Conservation (phyloP, 1,284 basidiomycete species). For the Sanghuangporus weigelae region DNA sequence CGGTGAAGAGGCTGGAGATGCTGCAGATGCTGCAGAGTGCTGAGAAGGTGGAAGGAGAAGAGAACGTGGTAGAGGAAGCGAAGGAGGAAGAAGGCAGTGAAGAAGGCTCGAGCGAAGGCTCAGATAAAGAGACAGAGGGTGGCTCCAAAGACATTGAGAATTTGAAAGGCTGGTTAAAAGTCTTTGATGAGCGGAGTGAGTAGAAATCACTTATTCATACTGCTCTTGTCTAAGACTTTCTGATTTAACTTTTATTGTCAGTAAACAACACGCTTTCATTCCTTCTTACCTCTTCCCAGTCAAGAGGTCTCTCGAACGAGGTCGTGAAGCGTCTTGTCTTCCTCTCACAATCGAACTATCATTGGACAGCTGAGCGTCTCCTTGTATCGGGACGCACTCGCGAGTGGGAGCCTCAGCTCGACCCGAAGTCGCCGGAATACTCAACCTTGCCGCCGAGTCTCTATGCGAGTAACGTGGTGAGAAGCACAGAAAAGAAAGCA, state of each 20-base stretch:
- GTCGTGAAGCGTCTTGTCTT: constrained; percentile 46
- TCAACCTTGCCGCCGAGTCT: neutral
- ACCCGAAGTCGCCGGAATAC: constrained; percentile 24
- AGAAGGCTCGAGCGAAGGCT: no score
- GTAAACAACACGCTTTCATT: constrained; percentile 56
- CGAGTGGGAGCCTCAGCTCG: constrained; percentile 41
- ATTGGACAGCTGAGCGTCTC: constrained; percentile 23
- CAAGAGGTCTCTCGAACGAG: constrained; percentile 56
- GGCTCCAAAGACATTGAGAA: constrained; percentile 20
- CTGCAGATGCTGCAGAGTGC: constrained; percentile 22
- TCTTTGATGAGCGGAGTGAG: constrained; percentile 47
- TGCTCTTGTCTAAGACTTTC: neutral
- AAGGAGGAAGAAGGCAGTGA: no score
- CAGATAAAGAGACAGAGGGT: no score
- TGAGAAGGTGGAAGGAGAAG: constrained; percentile 25
- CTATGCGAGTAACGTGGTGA: neutral
- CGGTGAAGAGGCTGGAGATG: constrained; percentile 31
- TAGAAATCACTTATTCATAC: neutral
- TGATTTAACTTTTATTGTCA: constrained; percentile 23
- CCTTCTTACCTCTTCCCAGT: constrained; percentile 47
- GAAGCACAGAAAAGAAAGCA: neutral
- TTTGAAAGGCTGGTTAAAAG: constrained; percentile 38
- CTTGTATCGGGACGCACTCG: constrained; percentile 19
- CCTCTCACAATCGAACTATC: constrained; percentile 29
- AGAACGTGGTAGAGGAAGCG: no score